Base-by-base conservation (phyloP, 495 filamentous ascomycete species). In the Aspergillus mulundensis region DNA sequence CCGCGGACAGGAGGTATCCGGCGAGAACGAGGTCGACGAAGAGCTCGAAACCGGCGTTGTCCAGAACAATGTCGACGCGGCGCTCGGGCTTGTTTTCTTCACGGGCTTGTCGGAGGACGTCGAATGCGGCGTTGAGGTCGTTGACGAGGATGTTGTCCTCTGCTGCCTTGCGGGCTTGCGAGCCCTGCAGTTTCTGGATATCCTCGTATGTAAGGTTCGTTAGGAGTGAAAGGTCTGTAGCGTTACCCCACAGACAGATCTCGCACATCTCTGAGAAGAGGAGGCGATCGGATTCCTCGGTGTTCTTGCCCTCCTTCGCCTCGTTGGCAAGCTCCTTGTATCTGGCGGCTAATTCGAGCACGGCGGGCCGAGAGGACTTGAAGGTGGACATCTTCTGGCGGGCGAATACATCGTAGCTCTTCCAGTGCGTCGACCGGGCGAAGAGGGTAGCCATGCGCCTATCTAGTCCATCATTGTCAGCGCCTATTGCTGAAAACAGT, bases 161-260 rank as follows among this genome's bases (percentile, higher is more conserved):
- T 2, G 89, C 83, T 0, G 78, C 81, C 64, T 93, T 93, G 41
- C 93, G 81, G 5, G 92, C 91, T 58, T 91, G 78, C 0, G 88
- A 86, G 0, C 91, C 93, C 69, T 98, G 94, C 14, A 98, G 80
- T 65, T 94, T 93, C 71, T 97, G 94, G 59, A 97, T 93, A 63
- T 97, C 94, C 57, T 95, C 91, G 69, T 96, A 97, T 1, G 89
- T 88, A 50, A 97, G 82, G 57, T 83, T 88, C 0, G 91, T 96
- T 36, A 97, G 76, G 39, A 97, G 87, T 0, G 90, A 95, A 16
- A 97, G 79, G 61, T 97, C 95, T 0, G 93, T 97, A 5, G 95
- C 94, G 70, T 98, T 97, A 8, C 94, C 95, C 94, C 94, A 97
- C 18, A 97, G 81, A 64, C 94, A 97, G 59, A 97, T 94, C 75